Conservation (phyloP, 108 stramenopile species). For the Cylindrotheca fusiformis region DNA sequence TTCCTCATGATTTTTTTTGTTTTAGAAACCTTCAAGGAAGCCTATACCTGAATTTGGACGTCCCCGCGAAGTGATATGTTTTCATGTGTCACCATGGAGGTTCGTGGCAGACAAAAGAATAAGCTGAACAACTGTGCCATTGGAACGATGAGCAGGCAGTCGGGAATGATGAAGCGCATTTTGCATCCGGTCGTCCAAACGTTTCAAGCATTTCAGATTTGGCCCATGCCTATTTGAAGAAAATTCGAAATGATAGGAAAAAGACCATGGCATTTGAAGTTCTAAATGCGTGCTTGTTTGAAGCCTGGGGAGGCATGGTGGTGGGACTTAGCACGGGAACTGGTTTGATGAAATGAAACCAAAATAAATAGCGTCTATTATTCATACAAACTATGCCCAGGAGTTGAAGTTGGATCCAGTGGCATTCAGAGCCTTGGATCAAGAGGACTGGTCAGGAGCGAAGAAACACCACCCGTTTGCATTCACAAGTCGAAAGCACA, state of each 20-base stretch:
- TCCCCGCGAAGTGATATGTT: not conserved
- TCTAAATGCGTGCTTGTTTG: constrained; percentile 4
- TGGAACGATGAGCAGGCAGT: not conserved
- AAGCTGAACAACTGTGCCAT: constrained; percentile 1
- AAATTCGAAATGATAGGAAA: not conserved
- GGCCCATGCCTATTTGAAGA: not conserved
- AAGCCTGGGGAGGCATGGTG: constrained; percentile 3
- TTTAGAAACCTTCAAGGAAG: not conserved
- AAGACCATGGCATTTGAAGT: not conserved
- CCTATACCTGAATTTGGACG: not conserved
- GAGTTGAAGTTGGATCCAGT: not conserved
- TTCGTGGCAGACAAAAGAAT: not conserved
- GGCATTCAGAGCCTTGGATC: not conserved
- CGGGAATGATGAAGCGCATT: not conserved
- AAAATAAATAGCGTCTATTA: not conserved
- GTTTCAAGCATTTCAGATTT: constrained; percentile 1
- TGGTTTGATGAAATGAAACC: not conserved
- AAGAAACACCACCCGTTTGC: too few relatives aligned
- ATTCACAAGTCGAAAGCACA: too few relatives aligned
- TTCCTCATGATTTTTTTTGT: not conserved
- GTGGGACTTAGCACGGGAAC: not conserved
- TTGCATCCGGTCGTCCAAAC: not conserved
- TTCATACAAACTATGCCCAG: not conserved
- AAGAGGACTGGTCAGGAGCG: too few relatives aligned
- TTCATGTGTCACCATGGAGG: not conserved